These are phyloP conservation scores for Bruguiera sexangula DNA, from an alignment of 345 rosid genomes.

Conservation along the genomic window DNA sequence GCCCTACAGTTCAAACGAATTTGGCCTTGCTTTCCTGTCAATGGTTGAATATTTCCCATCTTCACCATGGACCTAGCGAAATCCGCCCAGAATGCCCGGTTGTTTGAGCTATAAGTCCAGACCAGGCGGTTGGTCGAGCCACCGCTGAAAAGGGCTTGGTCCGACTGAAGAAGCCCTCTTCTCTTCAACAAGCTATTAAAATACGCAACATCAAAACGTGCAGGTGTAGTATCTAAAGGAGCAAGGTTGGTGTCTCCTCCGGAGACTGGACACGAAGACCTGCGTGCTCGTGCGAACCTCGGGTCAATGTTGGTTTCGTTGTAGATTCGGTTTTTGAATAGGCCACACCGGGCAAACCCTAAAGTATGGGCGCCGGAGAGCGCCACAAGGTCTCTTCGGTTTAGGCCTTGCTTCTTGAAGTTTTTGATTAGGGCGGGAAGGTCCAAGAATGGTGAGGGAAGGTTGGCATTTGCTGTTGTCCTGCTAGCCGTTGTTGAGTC, in stretches of 20 bases:
- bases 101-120: conserved; percentile 19
- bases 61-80: conserved; percentile 45
- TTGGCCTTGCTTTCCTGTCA: conserved; percentile 43
- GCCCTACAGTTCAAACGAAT: conserved; percentile 36
- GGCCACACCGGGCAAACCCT: conserved; percentile 32
- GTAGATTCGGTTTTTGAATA: conserved; percentile 36
- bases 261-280: conserved; percentile 21
- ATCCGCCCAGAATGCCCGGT: conserved; percentile 28
- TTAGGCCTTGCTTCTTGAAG: conserved; percentile 43
- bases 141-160: conserved; percentile 44
- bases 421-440: conserved; percentile 26
- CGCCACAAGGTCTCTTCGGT: conserved; percentile 41
- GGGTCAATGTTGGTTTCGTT: conserved; percentile 39
- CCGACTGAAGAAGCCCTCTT: conserved; percentile 45
- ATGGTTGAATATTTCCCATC: conserved; percentile 52
- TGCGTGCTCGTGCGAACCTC: conserved; percentile 26
- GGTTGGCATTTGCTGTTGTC: conserved; percentile 16
- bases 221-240: conserved; percentile 32
- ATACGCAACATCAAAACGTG: conserved; percentile 33
- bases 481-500: not conserved
- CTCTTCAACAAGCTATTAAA: conserved; percentile 26
- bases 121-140: conserved; percentile 37
- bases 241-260: conserved; percentile 37
- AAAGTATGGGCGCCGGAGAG: conserved; percentile 56
- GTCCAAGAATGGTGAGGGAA: conserved; percentile 36